Conservation (phyloP, 1,139 yeast genomes). For the Suhomyces coccinellae region DNA sequence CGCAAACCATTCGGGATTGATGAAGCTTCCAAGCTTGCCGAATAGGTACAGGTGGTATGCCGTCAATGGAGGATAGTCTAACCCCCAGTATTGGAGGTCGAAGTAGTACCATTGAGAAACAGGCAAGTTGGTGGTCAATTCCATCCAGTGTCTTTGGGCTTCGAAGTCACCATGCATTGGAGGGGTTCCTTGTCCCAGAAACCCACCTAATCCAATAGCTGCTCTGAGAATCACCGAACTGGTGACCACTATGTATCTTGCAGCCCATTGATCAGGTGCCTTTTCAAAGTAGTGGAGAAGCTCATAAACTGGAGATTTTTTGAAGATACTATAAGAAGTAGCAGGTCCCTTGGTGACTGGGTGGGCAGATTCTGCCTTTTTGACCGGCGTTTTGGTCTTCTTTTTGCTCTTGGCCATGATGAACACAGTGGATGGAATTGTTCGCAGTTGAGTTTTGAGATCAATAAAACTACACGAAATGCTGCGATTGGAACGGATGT, state of each 20-base stretch:
- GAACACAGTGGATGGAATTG: background rate
- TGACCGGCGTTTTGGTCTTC: conserved; percentile 10
- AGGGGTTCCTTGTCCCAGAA: conserved; percentile 65
- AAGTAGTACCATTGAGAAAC: conserved; percentile 81
- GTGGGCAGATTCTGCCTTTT: background rate
- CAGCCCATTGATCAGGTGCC: conserved; percentile 89
- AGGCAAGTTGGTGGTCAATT: conserved; percentile 77
- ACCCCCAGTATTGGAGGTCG: conserved; percentile 92
- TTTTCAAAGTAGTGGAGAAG: conserved; percentile 42
- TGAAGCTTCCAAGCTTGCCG: conserved; percentile 68
- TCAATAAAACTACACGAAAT: background rate
- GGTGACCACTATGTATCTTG: conserved; percentile 72
- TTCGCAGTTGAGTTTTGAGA: background rate
- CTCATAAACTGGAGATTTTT: conserved; percentile 40
- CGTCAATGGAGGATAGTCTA: conserved; percentile 96
- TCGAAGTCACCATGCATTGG: conserved; percentile 96
- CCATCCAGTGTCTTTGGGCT: conserved; percentile 98
- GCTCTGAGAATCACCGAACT: conserved; percentile 75
- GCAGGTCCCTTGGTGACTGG: background rate
- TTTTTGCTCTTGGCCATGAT: conserved; percentile 16
- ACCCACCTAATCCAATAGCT: conserved; percentile 88
- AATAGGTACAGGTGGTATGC: conserved; percentile 86
- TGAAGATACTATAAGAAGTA: conserved; percentile 15
- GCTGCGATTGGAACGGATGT: background rate
- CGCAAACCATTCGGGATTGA: conserved; percentile 74